Conservation (phyloP, 106 monocot species). For the Dendrobium chrysotoxum region DNA sequence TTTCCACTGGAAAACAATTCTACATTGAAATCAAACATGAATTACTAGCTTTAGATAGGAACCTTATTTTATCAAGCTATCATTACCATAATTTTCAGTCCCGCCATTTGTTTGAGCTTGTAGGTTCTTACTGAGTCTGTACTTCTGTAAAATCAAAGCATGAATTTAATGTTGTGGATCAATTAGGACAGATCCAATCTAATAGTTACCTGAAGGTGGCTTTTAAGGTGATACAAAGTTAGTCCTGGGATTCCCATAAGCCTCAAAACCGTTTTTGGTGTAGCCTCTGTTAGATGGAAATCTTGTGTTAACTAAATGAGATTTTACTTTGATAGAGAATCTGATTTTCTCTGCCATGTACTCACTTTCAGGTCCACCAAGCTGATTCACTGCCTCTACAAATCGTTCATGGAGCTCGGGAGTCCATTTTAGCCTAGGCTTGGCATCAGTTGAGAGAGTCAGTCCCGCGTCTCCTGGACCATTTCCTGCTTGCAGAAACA, state of each 20-base stretch:
- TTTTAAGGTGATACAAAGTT: slow-evolving; percentile 65
- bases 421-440: slow-evolving; percentile 91
- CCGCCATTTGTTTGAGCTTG: slow-evolving; percentile 28
- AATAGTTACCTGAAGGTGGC: slow-evolving; percentile 51
- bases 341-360: slow-evolving; percentile 9
- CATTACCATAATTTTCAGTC: slow-evolving; percentile 31
- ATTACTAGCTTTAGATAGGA: not conserved
- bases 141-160: slow-evolving; percentile 33
- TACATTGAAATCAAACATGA: not conserved
- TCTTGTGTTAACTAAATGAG: not conserved
- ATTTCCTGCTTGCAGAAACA: slow-evolving; percentile 49
- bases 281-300: slow-evolving; percentile 39
- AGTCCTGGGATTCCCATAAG: slow-evolving; percentile 66
- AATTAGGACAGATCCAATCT: not conserved
- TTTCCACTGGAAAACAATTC: slow-evolving; percentile 10
- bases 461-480: slow-evolving; percentile 52
- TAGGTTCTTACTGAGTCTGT: slow-evolving; percentile 54
- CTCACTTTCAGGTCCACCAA: slow-evolving; percentile 94
- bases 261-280: slow-evolving; percentile 61
- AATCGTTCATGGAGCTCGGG: slow-evolving; percentile 84
- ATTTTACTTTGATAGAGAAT: not conserved
- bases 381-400: slow-evolving; percentile 76
- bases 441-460: slow-evolving; percentile 88
- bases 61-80: not conserved
- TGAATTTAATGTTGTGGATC: not conserved